A percentile compares a stretch with the other conserved stretches of the same genome.
Evolutionary conservation across 805 yeast species (phyloP).

Genomic region (Groenewaldozyma tartarivorans): DNA sequence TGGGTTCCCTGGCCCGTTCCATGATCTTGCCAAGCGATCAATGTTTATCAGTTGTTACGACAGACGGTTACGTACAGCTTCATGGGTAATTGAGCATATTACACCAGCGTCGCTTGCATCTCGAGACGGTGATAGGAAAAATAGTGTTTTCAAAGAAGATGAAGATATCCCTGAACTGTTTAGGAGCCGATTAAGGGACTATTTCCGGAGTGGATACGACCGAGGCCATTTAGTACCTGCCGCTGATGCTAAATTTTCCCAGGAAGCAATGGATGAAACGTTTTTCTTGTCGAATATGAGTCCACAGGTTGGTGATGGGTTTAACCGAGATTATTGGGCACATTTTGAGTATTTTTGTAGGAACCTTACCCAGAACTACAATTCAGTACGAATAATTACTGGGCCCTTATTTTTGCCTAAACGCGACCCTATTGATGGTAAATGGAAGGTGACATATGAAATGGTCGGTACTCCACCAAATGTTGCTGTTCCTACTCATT

Average conservation of each 20-base stretch:
- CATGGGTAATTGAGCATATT: slow-evolving; percentile 70
- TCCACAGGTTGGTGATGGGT: slow-evolving; percentile 97
- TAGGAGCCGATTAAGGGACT: slow-evolving; percentile 71
- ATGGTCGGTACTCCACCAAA: slow-evolving; percentile 95
- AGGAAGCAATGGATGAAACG: slow-evolving; percentile 90
- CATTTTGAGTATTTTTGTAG: slow-evolving; percentile 87
- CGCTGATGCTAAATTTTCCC: slow-evolving; percentile 88
- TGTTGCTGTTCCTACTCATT: slow-evolving; percentile 96
- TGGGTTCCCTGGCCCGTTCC: slow-evolving; percentile 94
- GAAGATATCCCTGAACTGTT: slow-evolving; percentile 67
- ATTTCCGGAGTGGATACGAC: slow-evolving; percentile 91
- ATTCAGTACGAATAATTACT: slow-evolving; percentile 75
- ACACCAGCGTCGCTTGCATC: slow-evolving; percentile 54
- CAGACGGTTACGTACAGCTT: slow-evolving; percentile 75
- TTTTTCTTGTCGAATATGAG: slow-evolving; percentile 83
- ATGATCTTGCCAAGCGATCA: slow-evolving; percentile 61
- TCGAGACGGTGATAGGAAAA: slow-evolving; percentile 55
- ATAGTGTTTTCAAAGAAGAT: slow-evolving; percentile 81
- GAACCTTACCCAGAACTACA: slow-evolving; percentile 60
- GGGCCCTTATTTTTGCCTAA: slow-evolving; percentile 91
- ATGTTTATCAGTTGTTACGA: slow-evolving; percentile 85
- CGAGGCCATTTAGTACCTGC: slow-evolving; percentile 98
- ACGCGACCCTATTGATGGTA: slow-evolving; percentile 62
- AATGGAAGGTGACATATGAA: slow-evolving; percentile 76
- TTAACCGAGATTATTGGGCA: slow-evolving; percentile 97